These are phyloP conservation scores for Microbotryomycetes sp. DNA, from an alignment of 1,284 basidiomycete genomes.

Conservation along the genomic window DNA sequence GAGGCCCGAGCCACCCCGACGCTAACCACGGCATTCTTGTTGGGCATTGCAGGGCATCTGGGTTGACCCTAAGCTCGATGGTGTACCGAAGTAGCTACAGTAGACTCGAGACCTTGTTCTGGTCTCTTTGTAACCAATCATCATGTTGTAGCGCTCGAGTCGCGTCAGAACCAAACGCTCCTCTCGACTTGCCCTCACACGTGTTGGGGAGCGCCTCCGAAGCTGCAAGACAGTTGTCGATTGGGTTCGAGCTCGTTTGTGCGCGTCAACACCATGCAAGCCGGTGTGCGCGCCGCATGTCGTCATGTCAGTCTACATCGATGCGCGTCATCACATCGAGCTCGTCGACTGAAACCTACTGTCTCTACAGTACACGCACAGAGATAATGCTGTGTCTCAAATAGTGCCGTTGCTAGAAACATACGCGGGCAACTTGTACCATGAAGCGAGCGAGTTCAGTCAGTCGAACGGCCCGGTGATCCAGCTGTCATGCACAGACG, in stretches of 20 bases:
- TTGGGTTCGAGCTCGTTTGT: too few species aligned
- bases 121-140: neutral
- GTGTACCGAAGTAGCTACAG: neutral
- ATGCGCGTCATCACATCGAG: neutral
- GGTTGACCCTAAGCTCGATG: neutral
- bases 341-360: neutral
- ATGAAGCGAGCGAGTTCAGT: conserved; percentile 28
- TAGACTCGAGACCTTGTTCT: too few species aligned
- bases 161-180: too few species aligned
- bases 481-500: neutral
- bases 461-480: neutral
- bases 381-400: conserved; percentile 18
- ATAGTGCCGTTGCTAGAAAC: conserved; percentile 12
- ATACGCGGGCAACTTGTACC: conserved; percentile 17
- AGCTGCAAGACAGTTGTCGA: too few species aligned
- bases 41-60: neutral
- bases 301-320: neutral
- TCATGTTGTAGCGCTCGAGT: conserved; percentile 1
- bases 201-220: neutral
- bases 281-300: neutral
- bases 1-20: neutral
- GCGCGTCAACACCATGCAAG: neutral
- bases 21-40: neutral
- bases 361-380: conserved; percentile 18
- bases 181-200: neutral